Evolutionary conservation across 169 alveolate species (phyloP), one percentile per base, ranked within the genome.

Genomic region (Ophryocystis elektroscirrha): DNA sequence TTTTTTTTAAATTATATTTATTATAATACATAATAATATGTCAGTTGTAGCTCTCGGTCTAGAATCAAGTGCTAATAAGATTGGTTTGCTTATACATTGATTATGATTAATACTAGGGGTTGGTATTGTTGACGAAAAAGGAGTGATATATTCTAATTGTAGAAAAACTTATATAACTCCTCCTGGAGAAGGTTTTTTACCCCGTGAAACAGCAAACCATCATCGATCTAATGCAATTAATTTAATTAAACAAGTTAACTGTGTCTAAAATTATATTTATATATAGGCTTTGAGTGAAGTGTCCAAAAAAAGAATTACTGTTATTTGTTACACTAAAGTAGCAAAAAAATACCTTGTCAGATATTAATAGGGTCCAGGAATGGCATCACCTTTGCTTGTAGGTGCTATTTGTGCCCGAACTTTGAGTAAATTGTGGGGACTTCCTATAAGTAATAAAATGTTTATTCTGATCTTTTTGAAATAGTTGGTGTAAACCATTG

Each of bases 341-440:
- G n/a, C n/a, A n/a, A n/a, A n/a, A n/a, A n/a, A n/a, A n/a, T n/a
- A n/a, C n/a, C n/a, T n/a, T n/a, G n/a, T n/a, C n/a, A n/a, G n/a
- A n/a, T n/a, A n/a, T n/a, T n/a, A n/a, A n/a, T n/a, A n/a, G 69
- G 98, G 98, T 1, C 98, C 98, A n/a, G 97, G 98, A 29, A 87
- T 93, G 88, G 98, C 96, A 1, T 84, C 86, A 30, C 96, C 96
- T 9, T 70, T 93, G 18, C 71, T 87, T 29, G 95, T 89, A 5
- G 98, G 96, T 20, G 95, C 97, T 12, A 49, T 87, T 16, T 92
- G 90, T 19, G 88, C 90, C 2, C 78, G 96, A 59, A 84, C 94
- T 7, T 60, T 93, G 45, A 70, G 89, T 42, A 72, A 72, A 37
- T 70, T 88, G 20, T 86, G 89, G 65, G 78, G 78, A 25, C 80